phyloP scores from a whole-genome alignment of 371 early-diverging fungal genomes.

The Mortierella sp. region DNA sequence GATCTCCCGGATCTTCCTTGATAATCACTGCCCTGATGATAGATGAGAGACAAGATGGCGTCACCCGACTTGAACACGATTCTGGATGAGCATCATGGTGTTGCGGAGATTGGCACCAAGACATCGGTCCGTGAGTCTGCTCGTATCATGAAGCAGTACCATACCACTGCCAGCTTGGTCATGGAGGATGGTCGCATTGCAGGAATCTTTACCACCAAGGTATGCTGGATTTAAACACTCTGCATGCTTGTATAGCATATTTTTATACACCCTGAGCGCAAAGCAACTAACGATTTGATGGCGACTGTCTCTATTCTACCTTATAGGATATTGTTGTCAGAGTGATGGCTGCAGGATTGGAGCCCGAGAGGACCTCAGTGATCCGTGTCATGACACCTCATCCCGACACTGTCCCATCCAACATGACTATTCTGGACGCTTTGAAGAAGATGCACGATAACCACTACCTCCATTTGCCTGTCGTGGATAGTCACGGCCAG shows the following conservation, averaged over 20 bases:
- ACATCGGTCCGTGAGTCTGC: conserved; percentile 93
- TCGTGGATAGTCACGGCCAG: conserved; percentile 76
- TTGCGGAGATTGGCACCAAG: conserved; percentile 77
- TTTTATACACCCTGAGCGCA: background rate
- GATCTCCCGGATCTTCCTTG: background rate
- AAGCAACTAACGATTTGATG: background rate
- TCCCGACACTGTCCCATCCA: conserved; percentile 86
- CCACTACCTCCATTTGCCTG: conserved; percentile 91
- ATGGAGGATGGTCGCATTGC: conserved; percentile 81
- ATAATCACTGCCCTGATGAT: background rate
- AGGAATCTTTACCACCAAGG: conserved; percentile 91
- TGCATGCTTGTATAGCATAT: background rate
- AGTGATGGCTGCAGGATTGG: conserved; percentile 91
- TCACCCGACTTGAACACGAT: conserved; percentile 88
- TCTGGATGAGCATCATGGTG: conserved; percentile 65
- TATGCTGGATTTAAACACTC: background rate
- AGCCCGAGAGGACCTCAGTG: conserved; percentile 87
- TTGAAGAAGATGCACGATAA: conserved; percentile 89
- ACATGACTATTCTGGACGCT: conserved; percentile 88
- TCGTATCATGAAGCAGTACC: conserved; percentile 83
- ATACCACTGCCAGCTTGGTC: conserved; percentile 90
- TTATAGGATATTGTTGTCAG: conserved; percentile 88
- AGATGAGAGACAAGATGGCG: conserved; percentile 79
- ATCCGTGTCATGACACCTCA: conserved; percentile 96
- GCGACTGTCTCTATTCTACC: background rate